These are phyloP conservation scores for Brassica nigra DNA, from an alignment of 345 rosid genomes.

Conservation along the genomic window DNA sequence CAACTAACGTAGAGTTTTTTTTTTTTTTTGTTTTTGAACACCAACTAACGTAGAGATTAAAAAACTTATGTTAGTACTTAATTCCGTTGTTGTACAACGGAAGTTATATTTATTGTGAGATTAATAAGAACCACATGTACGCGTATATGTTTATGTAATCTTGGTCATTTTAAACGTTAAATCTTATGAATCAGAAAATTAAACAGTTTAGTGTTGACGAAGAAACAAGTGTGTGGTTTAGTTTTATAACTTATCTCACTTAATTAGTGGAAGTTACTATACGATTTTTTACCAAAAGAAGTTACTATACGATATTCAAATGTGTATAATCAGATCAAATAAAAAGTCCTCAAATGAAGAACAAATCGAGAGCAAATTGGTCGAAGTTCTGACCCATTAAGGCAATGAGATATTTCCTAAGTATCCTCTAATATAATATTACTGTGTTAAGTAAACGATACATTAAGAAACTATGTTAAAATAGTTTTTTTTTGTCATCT, in stretches of 20 bases:
- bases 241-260: slow-evolving; percentile 24
- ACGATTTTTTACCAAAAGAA: too few species aligned
- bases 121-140: background rate
- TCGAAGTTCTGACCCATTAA: slow-evolving; percentile 4
- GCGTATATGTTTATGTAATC: background rate
- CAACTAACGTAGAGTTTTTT: slow-evolving; percentile 21
- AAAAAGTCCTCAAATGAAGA: slow-evolving; percentile 16
- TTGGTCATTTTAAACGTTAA: background rate
- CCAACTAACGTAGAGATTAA: slow-evolving; percentile 18
- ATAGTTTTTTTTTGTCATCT: too few species aligned
- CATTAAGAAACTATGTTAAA: too few species aligned
- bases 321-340: background rate
- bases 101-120: slow-evolving; percentile 6
- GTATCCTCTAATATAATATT: too few species aligned
- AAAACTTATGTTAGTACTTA: background rate
- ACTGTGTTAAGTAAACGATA: too few species aligned
- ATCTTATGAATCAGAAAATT: background rate
- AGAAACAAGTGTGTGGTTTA: slow-evolving; percentile 1
- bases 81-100: background rate
- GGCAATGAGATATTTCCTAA: background rate
- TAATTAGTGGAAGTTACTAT: background rate
- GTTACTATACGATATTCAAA: too few species aligned
- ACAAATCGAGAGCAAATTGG: slow-evolving; percentile 19
- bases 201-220: background rate
- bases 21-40: too few species aligned